Evolutionary conservation across 1,139 yeast species (phyloP).

Genomic region (Diutina sp.): DNA sequence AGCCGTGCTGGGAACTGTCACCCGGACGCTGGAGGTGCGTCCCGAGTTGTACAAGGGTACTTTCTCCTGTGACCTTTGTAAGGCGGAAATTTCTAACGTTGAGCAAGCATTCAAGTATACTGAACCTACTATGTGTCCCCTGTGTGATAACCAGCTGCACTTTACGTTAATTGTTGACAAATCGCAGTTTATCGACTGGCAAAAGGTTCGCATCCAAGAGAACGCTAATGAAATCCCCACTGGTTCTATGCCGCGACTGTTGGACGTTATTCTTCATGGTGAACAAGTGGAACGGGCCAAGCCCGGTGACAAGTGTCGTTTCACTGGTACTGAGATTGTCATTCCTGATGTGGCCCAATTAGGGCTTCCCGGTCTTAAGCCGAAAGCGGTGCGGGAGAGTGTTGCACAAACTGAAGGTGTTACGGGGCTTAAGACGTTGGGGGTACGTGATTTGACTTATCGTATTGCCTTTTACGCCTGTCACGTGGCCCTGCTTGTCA

Average conservation of each 20-base stretch:
- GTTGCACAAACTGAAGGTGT: slow-evolving; percentile 47
- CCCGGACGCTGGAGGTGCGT: slow-evolving; percentile 92
- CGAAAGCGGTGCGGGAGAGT: slow-evolving; percentile 72
- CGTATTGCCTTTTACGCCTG: slow-evolving; percentile 86
- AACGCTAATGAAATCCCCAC: slow-evolving; percentile 94
- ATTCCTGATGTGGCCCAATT: slow-evolving; percentile 91
- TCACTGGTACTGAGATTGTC: slow-evolving; percentile 93
- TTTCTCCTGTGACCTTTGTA: slow-evolving; percentile 83
- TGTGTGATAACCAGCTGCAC: slow-evolving; percentile 75
- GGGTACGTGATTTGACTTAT: slow-evolving; percentile 90
- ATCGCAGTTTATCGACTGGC: slow-evolving; percentile 94
- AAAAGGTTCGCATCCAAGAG: slow-evolving; percentile 89
- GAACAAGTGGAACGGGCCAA: slow-evolving; percentile 94
- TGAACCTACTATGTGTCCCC: slow-evolving; percentile 88
- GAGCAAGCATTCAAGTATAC: slow-evolving; percentile 92
- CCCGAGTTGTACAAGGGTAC: slow-evolving; percentile 87
- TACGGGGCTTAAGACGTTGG: slow-evolving; percentile 72
- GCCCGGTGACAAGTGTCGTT: slow-evolving; percentile 93
- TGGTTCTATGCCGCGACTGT: slow-evolving; percentile 97
- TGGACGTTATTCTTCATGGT: slow-evolving; percentile 87
- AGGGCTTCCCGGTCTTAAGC: slow-evolving; percentile 94
- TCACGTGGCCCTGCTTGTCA: slow-evolving; percentile 56
- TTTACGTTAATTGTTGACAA: slow-evolving; percentile 80
- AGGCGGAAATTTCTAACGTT: slow-evolving; percentile 75
- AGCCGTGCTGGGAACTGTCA: slow-evolving; percentile 89